Evolutionary conservation across 2,329 filamentous ascomycete species (phyloP).

Genomic region (Trichoderma semiorbis): DNA sequence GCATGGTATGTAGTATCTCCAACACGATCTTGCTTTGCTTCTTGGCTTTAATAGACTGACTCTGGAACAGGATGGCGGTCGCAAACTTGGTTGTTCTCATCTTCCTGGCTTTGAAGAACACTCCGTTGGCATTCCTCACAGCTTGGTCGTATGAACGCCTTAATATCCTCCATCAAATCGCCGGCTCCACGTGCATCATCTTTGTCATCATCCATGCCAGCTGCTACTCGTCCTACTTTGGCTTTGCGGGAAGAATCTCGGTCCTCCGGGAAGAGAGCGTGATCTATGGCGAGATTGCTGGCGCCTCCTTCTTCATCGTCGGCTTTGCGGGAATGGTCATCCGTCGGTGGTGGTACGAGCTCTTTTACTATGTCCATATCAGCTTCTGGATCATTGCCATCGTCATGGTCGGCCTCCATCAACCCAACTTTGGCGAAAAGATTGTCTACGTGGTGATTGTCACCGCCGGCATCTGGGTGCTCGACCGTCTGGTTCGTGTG

Average conservation of each 20-base stretch:
- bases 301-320: constrained; percentile 43
- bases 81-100: constrained; percentile 50
- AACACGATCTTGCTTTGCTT: not conserved
- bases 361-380: constrained; percentile 54
- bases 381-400: constrained; percentile 47
- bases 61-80: constrained; percentile 35
- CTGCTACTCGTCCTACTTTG: constrained; percentile 43
- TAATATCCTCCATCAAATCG: constrained; percentile 54
- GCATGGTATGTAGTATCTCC: constrained; percentile 34
- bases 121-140: constrained; percentile 51
- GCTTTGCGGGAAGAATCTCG: constrained; percentile 24
- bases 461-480: constrained; percentile 45
- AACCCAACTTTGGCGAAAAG: constrained; percentile 42
- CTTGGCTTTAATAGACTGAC: not conserved
- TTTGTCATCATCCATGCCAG: constrained; percentile 45
- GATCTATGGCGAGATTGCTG: constrained; percentile 49
- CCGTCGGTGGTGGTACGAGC: constrained; percentile 50
- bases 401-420: constrained; percentile 49
- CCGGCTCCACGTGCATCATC: constrained; percentile 48
- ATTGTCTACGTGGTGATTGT: constrained; percentile 42
- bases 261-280: constrained; percentile 37
- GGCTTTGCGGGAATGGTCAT: constrained; percentile 42
- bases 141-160: constrained; percentile 57
- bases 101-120: constrained; percentile 57
- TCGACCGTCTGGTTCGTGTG: constrained; percentile 49